phyloP scores from a whole-genome alignment of 2,329 filamentous ascomycete species.

The Talaromyces sp. region DNA sequence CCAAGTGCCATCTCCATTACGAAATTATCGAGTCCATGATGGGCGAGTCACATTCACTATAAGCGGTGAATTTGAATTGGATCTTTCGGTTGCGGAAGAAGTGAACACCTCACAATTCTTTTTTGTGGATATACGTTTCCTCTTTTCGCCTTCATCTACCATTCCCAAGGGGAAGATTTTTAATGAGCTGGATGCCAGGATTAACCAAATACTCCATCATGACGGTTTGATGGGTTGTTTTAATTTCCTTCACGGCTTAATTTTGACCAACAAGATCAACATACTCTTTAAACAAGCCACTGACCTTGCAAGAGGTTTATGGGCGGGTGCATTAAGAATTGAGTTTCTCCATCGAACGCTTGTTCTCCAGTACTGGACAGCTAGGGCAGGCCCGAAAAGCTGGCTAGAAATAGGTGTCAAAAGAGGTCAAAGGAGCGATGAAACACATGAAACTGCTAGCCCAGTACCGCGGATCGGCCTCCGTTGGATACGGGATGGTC shows the following conservation, averaged over 20 bases:
- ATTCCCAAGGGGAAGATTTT: conserved; percentile 66
- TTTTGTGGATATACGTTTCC: conserved; percentile 88
- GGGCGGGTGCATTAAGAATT: conserved; percentile 76
- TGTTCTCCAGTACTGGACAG: conserved; percentile 88
- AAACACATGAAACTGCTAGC: conserved; percentile 8
- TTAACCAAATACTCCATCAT: conserved; percentile 70
- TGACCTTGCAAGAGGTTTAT: conserved; percentile 69
- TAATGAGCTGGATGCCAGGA: conserved; percentile 66
- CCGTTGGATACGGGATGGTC: conserved; percentile 84
- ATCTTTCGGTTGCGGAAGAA: conserved; percentile 87
- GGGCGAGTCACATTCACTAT: conserved; percentile 91
- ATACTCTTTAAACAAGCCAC: conserved; percentile 77
- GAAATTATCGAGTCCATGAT: conserved; percentile 74
- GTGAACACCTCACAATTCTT: conserved; percentile 82
- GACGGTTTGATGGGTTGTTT: conserved; percentile 81
- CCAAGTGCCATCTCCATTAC: conserved; percentile 75
- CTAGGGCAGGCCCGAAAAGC: conserved; percentile 71
- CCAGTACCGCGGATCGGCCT: conserved; percentile 41
- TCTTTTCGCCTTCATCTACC: conserved; percentile 71
- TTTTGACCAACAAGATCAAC: conserved; percentile 86
- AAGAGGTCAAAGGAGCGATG: conserved; percentile 23
- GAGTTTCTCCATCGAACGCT: conserved; percentile 80
- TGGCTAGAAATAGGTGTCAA: conserved; percentile 86
- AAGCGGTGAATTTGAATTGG: conserved; percentile 83
- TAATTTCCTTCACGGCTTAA: conserved; percentile 81